These are phyloP conservation scores for Pythium rhizo-oryzae DNA, from an alignment of 352 stramenopile genomes.

Conservation along the genomic window DNA sequence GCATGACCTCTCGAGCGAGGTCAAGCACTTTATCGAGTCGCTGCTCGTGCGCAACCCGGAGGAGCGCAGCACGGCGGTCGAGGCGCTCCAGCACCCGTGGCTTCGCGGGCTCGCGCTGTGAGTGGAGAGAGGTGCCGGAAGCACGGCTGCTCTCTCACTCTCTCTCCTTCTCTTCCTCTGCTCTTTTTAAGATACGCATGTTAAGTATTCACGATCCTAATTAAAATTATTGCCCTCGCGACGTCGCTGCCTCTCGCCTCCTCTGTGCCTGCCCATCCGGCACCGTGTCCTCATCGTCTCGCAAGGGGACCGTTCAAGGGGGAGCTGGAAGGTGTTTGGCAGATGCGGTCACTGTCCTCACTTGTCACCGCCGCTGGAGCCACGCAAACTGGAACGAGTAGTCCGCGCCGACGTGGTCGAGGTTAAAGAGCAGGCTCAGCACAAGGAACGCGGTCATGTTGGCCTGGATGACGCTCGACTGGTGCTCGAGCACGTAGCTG, in stretches of 20 bases:
- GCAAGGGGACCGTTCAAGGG: too few species aligned
- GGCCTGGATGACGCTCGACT: slow-evolving; percentile 16
- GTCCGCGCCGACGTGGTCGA: slow-evolving; percentile 25
- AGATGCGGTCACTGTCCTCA: background rate
- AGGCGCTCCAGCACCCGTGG: slow-evolving; percentile 79
- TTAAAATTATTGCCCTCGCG: slow-evolving; percentile 7
- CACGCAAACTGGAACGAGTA: slow-evolving; percentile 34
- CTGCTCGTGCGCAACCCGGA: slow-evolving; percentile 80
- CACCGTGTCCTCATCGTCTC: background rate
- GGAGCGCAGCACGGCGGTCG: slow-evolving; percentile 63
- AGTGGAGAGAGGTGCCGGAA: background rate
- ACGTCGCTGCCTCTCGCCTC: background rate
- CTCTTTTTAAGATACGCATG: slow-evolving; percentile 7
- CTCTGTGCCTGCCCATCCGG: background rate
- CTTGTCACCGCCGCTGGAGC: background rate
- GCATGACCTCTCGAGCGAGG: slow-evolving; percentile 53
- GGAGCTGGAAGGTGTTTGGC: background rate
- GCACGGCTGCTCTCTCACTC: background rate
- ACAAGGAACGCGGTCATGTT: slow-evolving; percentile 10
- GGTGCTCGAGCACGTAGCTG: slow-evolving; percentile 43
- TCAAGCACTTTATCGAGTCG: slow-evolving; percentile 74
- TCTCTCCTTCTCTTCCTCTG: background rate
- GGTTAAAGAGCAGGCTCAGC: slow-evolving; percentile 18
- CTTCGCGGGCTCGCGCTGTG: slow-evolving; percentile 30
- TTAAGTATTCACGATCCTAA: slow-evolving; percentile 14